These are phyloP conservation scores for Boletus coccyginus DNA, from an alignment of 768 basidiomycete genomes.

Conservation along the genomic window DNA sequence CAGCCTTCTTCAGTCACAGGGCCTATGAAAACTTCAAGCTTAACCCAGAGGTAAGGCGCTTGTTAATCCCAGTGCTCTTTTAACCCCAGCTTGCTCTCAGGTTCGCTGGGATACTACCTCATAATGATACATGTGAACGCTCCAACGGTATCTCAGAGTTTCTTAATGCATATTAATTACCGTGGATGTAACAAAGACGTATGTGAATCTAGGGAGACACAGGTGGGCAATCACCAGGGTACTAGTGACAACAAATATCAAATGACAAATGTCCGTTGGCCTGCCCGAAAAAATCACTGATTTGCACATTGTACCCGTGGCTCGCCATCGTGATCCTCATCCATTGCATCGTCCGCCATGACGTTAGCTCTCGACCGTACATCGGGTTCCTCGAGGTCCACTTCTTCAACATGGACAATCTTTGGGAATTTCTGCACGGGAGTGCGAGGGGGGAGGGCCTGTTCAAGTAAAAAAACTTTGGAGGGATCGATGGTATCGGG, in stretches of 20 bases:
- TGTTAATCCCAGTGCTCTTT: neutral
- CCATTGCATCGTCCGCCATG: conserved; percentile 79
- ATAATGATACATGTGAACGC: neutral
- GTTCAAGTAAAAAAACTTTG: conserved; percentile 71
- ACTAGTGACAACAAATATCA: conserved; percentile 18
- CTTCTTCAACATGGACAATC: conserved; percentile 76
- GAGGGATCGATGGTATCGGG: conserved; percentile 74
- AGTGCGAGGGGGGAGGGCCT: conserved; percentile 78
- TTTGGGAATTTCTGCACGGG: conserved; percentile 66
- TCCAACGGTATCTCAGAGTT: neutral
- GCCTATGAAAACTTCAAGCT: conserved; percentile 79
- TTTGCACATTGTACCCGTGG: conserved; percentile 96
- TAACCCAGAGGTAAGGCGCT: conserved; percentile 67
- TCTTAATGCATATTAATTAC: conserved; percentile 28
- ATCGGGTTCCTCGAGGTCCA: conserved; percentile 76
- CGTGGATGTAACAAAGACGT: conserved; percentile 28
- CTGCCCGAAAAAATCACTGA: conserved; percentile 48
- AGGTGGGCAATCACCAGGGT: conserved; percentile 20
- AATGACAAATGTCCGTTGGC: conserved; percentile 14
- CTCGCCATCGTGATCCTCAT: conserved; percentile 83
- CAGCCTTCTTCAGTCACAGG: conserved; percentile 80
- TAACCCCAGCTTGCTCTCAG: conserved; percentile 7
- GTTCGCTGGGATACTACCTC: conserved; percentile 28
- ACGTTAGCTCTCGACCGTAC: conserved; percentile 45
- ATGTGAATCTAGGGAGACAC: conserved; percentile 29